phyloP scores from a whole-genome alignment of 2,329 filamentous ascomycete species.

The Clarireedia homoeocarpa region DNA sequence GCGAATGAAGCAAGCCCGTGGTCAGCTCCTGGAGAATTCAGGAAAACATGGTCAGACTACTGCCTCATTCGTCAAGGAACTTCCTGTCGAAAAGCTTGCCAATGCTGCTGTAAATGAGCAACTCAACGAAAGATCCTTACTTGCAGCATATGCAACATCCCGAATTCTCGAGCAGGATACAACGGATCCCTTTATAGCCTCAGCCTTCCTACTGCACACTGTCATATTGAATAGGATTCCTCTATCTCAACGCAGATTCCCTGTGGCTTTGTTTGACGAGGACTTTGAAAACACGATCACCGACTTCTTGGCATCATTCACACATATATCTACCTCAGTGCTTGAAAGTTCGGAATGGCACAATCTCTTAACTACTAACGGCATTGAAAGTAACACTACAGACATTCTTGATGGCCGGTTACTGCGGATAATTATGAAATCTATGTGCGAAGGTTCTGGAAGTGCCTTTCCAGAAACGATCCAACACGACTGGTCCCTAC shows the following conservation, averaged over 20 bases:
- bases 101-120: constrained; percentile 17
- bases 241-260: constrained; percentile 33
- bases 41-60: not conserved
- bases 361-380: constrained; percentile 18
- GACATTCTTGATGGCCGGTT: constrained; percentile 50
- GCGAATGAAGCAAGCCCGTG: constrained; percentile 12
- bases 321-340: constrained; percentile 24
- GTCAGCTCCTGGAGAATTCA: constrained; percentile 5
- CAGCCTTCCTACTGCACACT: constrained; percentile 36
- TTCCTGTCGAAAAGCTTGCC: constrained; percentile 11
- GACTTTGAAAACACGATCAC: constrained; percentile 29
- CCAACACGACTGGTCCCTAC: constrained; percentile 21
- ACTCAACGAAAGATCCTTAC: constrained; percentile 31
- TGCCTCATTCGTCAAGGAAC: constrained; percentile 4
- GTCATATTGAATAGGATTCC: constrained; percentile 35
- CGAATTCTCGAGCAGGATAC: constrained; percentile 28
- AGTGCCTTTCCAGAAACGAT: constrained; percentile 14
- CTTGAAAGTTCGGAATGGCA: constrained; percentile 29
- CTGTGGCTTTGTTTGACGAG: constrained; percentile 28
- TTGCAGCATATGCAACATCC: constrained; percentile 23
- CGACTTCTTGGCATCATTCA: constrained; percentile 34
- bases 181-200: constrained; percentile 26
- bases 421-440: constrained; percentile 25
- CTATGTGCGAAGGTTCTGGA: constrained; percentile 19
- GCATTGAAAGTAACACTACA: constrained; percentile 37